A percentile compares a stretch with the other conserved stretches of the same genome.
These are phyloP conservation scores for Aspergillus piperis DNA, from an alignment of 2,329 filamentous ascomycete genomes.

Conservation along the genomic window DNA sequence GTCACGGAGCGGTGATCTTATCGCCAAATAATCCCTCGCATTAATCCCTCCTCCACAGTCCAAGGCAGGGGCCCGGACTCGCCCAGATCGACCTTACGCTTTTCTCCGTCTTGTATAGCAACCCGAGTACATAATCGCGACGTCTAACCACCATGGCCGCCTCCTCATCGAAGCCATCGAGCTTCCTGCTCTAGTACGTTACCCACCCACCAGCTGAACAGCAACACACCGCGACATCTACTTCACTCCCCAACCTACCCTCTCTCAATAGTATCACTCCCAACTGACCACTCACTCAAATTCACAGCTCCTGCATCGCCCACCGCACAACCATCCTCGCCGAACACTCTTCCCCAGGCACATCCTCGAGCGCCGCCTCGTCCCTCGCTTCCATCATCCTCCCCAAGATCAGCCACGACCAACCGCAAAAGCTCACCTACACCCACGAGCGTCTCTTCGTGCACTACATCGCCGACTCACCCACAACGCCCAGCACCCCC, in stretches of 20 bases:
- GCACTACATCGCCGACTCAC: constrained; percentile 88
- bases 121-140: neutral
- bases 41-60: neutral
- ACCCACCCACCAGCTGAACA: neutral
- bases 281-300: neutral
- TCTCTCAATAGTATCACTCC: neutral
- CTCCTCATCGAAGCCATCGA: constrained; percentile 62
- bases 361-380: constrained; percentile 79
- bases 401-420: constrained; percentile 83
- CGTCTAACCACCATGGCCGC: constrained; percentile 56
- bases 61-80: neutral
- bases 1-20: constrained; percentile 22
- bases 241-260: neutral
- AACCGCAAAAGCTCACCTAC: constrained; percentile 87
- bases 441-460: constrained; percentile 90
- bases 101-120: neutral
- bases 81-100: neutral
- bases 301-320: constrained; percentile 80
- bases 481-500: constrained; percentile 56
- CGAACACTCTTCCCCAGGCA: constrained; percentile 86
- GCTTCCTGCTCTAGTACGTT: constrained; percentile 72
- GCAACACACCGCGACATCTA: neutral
- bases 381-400: constrained; percentile 91
- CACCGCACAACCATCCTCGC: constrained; percentile 89
- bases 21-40: neutral